These are phyloP conservation scores for Emergomyces pasteurianus DNA, from an alignment of 2,329 filamentous ascomycete species.

Conservation along the genomic window DNA sequence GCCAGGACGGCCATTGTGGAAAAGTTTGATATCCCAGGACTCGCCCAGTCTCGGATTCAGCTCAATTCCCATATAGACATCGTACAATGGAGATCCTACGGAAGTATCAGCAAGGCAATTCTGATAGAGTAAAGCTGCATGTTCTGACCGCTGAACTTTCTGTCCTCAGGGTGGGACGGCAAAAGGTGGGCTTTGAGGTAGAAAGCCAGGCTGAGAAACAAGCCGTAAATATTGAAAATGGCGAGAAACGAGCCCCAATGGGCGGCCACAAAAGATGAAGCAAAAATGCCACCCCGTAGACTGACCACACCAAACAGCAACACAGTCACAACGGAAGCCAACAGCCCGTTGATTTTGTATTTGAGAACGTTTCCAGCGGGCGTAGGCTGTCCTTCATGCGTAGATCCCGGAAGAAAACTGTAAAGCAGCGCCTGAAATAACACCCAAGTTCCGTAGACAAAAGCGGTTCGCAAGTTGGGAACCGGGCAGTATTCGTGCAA, in stretches of 20 bases:
- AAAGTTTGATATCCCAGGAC: constrained; percentile 37
- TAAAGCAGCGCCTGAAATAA: constrained; percentile 25
- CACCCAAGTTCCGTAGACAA: constrained; percentile 22
- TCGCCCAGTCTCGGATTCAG: constrained; percentile 34
- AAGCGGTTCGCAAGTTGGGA: constrained; percentile 7
- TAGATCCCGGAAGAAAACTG: constrained; percentile 20
- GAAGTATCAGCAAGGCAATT: not conserved
- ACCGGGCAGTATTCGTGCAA: constrained; percentile 10
- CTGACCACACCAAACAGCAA: constrained; percentile 18
- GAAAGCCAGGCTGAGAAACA: constrained; percentile 21
- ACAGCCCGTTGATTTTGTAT: constrained; percentile 35
- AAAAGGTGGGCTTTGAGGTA: constrained; percentile 30
- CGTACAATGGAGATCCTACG: constrained; percentile 26
- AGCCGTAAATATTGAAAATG: constrained; percentile 28
- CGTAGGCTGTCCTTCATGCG: constrained; percentile 30
- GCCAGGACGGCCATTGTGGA: constrained; percentile 37
- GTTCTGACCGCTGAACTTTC: constrained; percentile 28
- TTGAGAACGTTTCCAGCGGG: constrained; percentile 33
- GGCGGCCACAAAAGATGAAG: constrained; percentile 31
- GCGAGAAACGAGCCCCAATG: constrained; percentile 33
- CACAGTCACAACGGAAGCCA: constrained; percentile 31
- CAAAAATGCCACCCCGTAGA: constrained; percentile 19
- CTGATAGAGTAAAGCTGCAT: not conserved
- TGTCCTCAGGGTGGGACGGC: constrained; percentile 31
- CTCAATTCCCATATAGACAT: constrained; percentile 38